Percentiles rank a stretch among this genome's conserved stretches.
These are phyloP conservation scores for Proliferodiscus dingleyae DNA, from an alignment of 2,329 filamentous ascomycete species.

Conservation along the genomic window DNA sequence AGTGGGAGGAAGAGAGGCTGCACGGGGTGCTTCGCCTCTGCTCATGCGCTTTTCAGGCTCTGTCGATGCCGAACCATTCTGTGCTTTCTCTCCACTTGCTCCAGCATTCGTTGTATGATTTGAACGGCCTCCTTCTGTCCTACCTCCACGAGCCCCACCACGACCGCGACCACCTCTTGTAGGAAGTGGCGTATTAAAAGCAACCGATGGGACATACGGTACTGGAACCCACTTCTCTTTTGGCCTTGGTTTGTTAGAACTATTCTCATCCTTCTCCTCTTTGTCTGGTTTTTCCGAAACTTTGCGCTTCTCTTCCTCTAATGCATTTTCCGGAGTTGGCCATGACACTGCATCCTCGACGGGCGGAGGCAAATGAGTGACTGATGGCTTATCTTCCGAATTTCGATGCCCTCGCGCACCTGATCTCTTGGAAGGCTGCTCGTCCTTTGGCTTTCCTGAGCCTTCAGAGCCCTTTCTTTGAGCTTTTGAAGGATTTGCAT, in stretches of 20 bases:
- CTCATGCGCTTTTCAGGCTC: constrained; percentile 22
- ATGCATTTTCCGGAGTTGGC: constrained; percentile 82
- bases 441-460: constrained; percentile 26
- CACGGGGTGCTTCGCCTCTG: constrained; percentile 19
- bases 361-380: constrained; percentile 50
- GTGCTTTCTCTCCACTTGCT: constrained; percentile 24
- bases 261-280: constrained; percentile 55
- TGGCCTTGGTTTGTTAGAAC: constrained; percentile 49
- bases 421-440: constrained; percentile 25
- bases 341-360: constrained; percentile 75
- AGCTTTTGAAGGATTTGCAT: constrained; percentile 33
- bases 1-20: constrained; percentile 29
- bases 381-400: constrained; percentile 28
- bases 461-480: constrained; percentile 38
- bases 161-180: constrained; percentile 50
- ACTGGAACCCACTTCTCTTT: constrained; percentile 86
- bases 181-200: constrained; percentile 81
- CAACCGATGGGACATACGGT: constrained; percentile 76
- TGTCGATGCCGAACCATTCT: constrained; percentile 9
- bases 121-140: constrained; percentile 35
- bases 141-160: constrained; percentile 37
- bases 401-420: constrained; percentile 27
- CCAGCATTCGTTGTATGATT: constrained; percentile 23
- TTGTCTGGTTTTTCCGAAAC: constrained; percentile 61
- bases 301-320: constrained; percentile 73